Percentiles rank a stretch among this genome's conserved stretches.
Conservation (phyloP, 2,329 filamentous ascomycete genomes). For the Stagonosporopsis chrysanthemi region DNA sequence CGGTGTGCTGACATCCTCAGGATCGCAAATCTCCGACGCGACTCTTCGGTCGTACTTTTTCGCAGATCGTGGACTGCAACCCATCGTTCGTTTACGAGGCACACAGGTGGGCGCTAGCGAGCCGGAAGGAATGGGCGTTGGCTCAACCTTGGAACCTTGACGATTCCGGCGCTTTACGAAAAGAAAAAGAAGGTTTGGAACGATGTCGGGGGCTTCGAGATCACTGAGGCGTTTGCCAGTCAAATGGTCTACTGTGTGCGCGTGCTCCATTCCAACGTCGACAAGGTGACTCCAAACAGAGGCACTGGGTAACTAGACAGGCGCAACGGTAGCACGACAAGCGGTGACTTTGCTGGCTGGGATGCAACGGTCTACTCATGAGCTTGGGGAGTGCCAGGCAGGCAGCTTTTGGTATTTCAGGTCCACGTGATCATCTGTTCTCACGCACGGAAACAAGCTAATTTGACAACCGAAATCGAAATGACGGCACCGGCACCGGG, state of each 20-base stretch:
- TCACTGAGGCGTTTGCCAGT: slow-evolving; percentile 96
- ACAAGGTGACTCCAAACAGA: slow-evolving; percentile 81
- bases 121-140: slow-evolving; percentile 95
- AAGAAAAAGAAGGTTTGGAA: slow-evolving; percentile 78
- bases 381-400: slow-evolving; percentile 74
- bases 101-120: slow-evolving; percentile 90
- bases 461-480: background rate
- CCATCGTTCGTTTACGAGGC: slow-evolving; percentile 91
- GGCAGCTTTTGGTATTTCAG: background rate
- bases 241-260: slow-evolving; percentile 92
- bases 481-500: slow-evolving; percentile 1
- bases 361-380: slow-evolving; percentile 70
- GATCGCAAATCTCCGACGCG: slow-evolving; percentile 91
- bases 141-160: slow-evolving; percentile 64
- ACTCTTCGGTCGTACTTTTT: slow-evolving; percentile 88
- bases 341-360: slow-evolving; percentile 82
- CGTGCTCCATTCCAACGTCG: slow-evolving; percentile 69
- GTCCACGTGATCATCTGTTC: background rate
- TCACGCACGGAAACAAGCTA: background rate
- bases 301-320: slow-evolving; percentile 83
- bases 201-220: slow-evolving; percentile 87
- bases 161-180: slow-evolving; percentile 79
- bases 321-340: slow-evolving; percentile 76
- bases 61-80: slow-evolving; percentile 87
- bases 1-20: slow-evolving; percentile 49